Evolutionary conservation across 1,139 yeast genomes (phyloP), one percentile per base, ranked within the genome.

Genomic region (Candida smagusa): DNA sequence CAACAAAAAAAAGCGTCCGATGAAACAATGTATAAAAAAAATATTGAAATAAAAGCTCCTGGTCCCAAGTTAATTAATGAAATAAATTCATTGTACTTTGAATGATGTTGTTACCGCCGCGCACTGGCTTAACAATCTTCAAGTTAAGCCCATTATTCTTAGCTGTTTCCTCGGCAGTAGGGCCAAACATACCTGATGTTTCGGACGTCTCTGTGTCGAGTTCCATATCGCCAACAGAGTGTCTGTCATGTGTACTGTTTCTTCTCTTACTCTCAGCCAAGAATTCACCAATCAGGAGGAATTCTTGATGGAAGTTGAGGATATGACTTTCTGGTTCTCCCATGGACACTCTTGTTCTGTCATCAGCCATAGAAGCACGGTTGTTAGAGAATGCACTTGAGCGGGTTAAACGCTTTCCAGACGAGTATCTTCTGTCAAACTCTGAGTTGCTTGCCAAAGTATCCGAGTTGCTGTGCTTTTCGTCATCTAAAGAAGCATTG

Each of bases 81-180:
- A 48, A 48, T 21, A 48, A 39, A 31, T 47, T 46, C 41, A 46
- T 45, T 16, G 39, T 31, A 33, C 38, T 47, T 30, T 40, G 49
- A 31, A 47, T 43, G 12, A 47, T 34, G 26, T 39, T 44, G 25
- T 55, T 56, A 3, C 84, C 84, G 2, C 86, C 86, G 36, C 84
- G 65, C 42, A 82, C 54, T 1, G 92, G 90, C 55, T 80, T 81
- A 30, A 84, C 79, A 16, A 83, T 82, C 42, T 80, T 63, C 40
- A 78, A 57, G 52, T 77, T 76, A 38, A 79, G 60, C 0, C 83
- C 83, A 12, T 12, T 27, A 29, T 31, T 37, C 28, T 33, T 31
- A 8, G 34, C 30, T 6, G 30, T 26, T 16, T 34, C 30, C 11
- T 27, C 32, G 16, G 65, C 48, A 34, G 54, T 59, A 13, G 70